Evolutionary conservation across 2,329 filamentous ascomycete species (phyloP).

Genomic region (Aspergillus quadricinctus): DNA sequence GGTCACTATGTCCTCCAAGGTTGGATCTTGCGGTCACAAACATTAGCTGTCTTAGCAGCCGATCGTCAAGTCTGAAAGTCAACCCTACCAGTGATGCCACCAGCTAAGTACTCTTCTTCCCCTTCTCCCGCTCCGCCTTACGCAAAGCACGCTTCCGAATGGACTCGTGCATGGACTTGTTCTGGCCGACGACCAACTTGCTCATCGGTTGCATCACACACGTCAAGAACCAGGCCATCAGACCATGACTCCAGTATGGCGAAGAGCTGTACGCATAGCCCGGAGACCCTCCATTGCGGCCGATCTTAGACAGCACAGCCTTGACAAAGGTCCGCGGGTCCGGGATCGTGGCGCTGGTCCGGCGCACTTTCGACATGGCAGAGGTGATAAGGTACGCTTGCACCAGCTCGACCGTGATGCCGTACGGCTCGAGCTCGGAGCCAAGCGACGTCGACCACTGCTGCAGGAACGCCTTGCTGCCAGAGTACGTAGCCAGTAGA

Average conservation of each 20-base stretch:
- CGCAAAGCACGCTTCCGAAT: slow-evolving; percentile 77
- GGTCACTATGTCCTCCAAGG: neutral
- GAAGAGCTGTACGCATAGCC: slow-evolving; percentile 78
- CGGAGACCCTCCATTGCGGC: slow-evolving; percentile 70
- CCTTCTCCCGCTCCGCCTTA: slow-evolving; percentile 79
- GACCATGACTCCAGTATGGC: slow-evolving; percentile 86
- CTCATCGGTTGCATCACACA: slow-evolving; percentile 57
- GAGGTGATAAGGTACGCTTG: slow-evolving; percentile 91
- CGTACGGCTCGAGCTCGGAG: slow-evolving; percentile 72
- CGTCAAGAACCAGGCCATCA: slow-evolving; percentile 78
- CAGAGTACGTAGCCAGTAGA: slow-evolving; percentile 90
- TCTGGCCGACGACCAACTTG: slow-evolving; percentile 54
- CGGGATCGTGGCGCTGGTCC: slow-evolving; percentile 71
- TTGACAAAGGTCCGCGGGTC: slow-evolving; percentile 78
- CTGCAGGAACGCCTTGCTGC: slow-evolving; percentile 96
- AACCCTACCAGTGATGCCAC: neutral
- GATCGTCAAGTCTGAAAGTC: no score
- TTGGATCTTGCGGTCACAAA: neutral
- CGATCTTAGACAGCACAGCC: slow-evolving; percentile 73
- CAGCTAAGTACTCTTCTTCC: slow-evolving; percentile 38
- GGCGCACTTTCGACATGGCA: slow-evolving; percentile 94
- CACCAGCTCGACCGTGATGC: slow-evolving; percentile 85
- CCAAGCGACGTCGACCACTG: slow-evolving; percentile 88
- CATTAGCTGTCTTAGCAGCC: neutral
- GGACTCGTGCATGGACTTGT: slow-evolving; percentile 70